These are phyloP conservation scores for Neonothopanus nambi DNA, from an alignment of 1,284 basidiomycete genomes.

Conservation along the genomic window DNA sequence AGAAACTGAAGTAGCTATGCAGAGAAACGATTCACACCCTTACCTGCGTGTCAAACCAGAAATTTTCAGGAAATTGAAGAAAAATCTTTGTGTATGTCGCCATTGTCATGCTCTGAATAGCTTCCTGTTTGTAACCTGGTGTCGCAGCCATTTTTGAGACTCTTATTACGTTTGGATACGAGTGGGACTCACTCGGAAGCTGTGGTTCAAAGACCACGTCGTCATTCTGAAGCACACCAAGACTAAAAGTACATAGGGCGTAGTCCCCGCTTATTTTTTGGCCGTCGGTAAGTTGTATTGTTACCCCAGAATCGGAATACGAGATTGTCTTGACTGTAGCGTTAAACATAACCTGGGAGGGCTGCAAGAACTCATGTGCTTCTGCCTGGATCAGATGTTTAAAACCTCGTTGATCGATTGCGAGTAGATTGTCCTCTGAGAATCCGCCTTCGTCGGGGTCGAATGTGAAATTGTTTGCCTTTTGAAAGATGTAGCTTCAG, in stretches of 20 bases:
- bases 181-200: conserved; percentile 40
- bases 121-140: conserved; percentile 59
- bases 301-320: conserved; percentile 46
- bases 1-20: not conserved
- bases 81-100: conserved; percentile 75
- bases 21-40: conserved; percentile 28
- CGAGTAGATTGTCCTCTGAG: conserved; percentile 54
- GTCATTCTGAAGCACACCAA: conserved; percentile 62
- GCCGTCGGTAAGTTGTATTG: conserved; percentile 47
- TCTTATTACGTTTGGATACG: not conserved
- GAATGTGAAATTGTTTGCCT: not conserved
- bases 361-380: conserved; percentile 50
- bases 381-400: conserved; percentile 55
- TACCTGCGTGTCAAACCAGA: conserved; percentile 66
- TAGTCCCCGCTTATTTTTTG: conserved; percentile 48
- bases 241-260: conserved; percentile 62
- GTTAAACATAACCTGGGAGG: conserved; percentile 48
- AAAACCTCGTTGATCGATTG: conserved; percentile 64
- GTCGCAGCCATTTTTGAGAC: not conserved
- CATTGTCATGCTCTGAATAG: conserved; percentile 68
- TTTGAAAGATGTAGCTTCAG: no score
- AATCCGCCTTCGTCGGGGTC: conserved; percentile 39
- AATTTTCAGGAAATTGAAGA: conserved; percentile 61
- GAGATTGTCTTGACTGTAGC: conserved; percentile 52
- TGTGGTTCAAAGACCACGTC: conserved; percentile 57